Evolutionary conservation across 164 flowering plant species (phyloP).

Genomic region (Berberis vulgaris): DNA sequence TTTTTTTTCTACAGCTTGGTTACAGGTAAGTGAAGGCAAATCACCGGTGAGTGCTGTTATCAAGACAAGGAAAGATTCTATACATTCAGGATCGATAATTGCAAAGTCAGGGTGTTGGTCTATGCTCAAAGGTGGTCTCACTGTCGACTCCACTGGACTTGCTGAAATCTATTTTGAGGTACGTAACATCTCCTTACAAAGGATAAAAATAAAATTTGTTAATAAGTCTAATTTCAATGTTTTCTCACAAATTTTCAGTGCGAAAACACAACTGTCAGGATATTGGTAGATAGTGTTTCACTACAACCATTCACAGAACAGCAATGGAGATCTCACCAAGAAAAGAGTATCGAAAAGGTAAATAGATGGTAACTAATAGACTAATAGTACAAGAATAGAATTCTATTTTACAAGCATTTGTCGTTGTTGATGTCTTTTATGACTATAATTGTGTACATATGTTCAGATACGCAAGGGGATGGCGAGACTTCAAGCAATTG

Average conservation of each 20-base stretch:
- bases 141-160: constrained; percentile 40
- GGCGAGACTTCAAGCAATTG: constrained; percentile 31
- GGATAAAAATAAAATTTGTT: neutral
- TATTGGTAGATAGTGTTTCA: constrained; percentile 66
- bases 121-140: constrained; percentile 82
- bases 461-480: constrained; percentile 35
- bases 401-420: neutral
- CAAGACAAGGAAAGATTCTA: constrained; percentile 29
- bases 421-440: neutral
- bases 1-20: constrained; percentile 49
- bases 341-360: constrained; percentile 54
- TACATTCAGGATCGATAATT: constrained; percentile 24
- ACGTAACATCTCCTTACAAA: constrained; percentile 8
- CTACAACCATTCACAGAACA: constrained; percentile 58
- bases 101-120: constrained; percentile 82
- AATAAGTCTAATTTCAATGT: no score
- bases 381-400: neutral
- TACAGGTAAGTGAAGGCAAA: constrained; percentile 56
- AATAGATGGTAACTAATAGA: neutral
- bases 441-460: neutral
- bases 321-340: constrained; percentile 72
- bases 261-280: constrained; percentile 34
- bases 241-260: constrained; percentile 23
- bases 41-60: constrained; percentile 42
- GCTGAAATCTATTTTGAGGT: constrained; percentile 72